A percentile compares a stretch with the other conserved stretches of the same genome.
Conservation (phyloP, 208 protist genomes). For the Acanthamoeba healyi region DNA sequence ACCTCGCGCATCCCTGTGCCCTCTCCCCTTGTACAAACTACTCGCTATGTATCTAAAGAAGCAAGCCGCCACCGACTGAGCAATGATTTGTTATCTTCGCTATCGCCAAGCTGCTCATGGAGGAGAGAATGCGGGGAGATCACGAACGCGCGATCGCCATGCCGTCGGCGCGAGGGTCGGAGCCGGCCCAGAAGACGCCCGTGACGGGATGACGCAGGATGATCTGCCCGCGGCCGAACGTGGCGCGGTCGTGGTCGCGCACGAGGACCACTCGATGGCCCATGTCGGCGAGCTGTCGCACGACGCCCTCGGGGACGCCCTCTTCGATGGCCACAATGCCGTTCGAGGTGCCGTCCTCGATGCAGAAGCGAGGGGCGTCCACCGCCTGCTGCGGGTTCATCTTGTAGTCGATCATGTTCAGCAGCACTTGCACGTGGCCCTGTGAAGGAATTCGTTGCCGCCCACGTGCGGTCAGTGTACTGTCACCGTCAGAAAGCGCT, state of each 20-base stretch:
- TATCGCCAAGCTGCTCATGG: too few relatives aligned
- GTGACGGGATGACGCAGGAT: constrained; percentile 65
- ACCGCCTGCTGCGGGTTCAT: constrained; percentile 90
- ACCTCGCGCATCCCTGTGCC: too few relatives aligned
- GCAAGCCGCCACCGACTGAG: background rate
- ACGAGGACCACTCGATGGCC: constrained; percentile 76
- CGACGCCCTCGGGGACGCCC: constrained; percentile 38
- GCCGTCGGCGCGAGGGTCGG: constrained; percentile 86
- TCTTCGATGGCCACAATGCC: constrained; percentile 70
- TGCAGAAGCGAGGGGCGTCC: constrained; percentile 85
- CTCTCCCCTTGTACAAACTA: background rate
- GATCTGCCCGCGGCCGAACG: constrained; percentile 87
- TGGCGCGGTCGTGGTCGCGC: constrained; percentile 8
- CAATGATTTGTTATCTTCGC: too few relatives aligned
- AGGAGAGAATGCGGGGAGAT: background rate
- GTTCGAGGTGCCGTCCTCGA: constrained; percentile 69
- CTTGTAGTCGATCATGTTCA: constrained; percentile 86
- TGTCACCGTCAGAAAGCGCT: too few relatives aligned
- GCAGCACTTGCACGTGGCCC: constrained; percentile 89
- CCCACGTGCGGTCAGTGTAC: too few relatives aligned
- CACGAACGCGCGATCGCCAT: constrained; percentile 70
- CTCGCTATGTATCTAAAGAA: background rate
- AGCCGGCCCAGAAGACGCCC: constrained; percentile 81
- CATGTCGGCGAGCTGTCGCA: background rate
- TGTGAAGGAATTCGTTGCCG: constrained; percentile 13